Evolutionary conservation across 768 basidiomycete species (phyloP).

Genomic region (Leccinellum luteum): DNA sequence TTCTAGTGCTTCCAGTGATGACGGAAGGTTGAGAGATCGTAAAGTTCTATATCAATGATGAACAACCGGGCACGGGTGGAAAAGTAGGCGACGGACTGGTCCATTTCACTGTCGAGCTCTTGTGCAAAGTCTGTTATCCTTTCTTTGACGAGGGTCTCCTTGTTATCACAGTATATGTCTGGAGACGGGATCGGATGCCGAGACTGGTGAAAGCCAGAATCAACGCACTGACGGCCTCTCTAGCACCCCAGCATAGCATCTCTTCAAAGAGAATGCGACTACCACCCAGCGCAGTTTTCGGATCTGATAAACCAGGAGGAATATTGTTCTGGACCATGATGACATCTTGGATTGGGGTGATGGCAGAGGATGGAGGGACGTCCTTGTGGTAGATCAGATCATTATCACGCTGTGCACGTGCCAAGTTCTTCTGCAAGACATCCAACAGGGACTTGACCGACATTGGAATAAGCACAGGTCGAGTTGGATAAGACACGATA

Average conservation of each 20-base stretch:
- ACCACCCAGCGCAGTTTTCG: conserved; percentile 50
- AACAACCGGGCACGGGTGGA: conserved; percentile 1
- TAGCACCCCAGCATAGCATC: conserved; percentile 82
- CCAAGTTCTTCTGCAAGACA: conserved; percentile 61
- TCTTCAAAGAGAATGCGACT: conserved; percentile 66
- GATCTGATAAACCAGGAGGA: conserved; percentile 57
- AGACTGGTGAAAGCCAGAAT: neutral
- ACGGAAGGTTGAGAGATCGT: conserved; percentile 74
- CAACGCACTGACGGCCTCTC: conserved; percentile 78
- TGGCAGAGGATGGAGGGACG: conserved; percentile 68
- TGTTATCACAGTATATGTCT: conserved; percentile 88
- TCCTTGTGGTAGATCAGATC: conserved; percentile 93
- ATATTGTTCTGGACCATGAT: conserved; percentile 61
- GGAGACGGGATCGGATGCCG: neutral
- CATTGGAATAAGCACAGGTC: neutral
- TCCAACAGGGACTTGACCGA: conserved; percentile 67
- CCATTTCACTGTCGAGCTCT: conserved; percentile 57
- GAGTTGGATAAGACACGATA: conserved; percentile 24
- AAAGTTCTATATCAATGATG: conserved; percentile 48
- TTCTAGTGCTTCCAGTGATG: conserved; percentile 84
- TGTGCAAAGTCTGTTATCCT: conserved; percentile 60
- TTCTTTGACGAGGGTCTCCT: conserved; percentile 65
- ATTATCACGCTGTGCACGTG: conserved; percentile 85
- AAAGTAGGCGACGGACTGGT: conserved; percentile 46
- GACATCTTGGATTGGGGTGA: conserved; percentile 62